Base-by-base conservation (phyloP, 2,329 filamentous ascomycete genomes). In the Exophiala spinifera region DNA sequence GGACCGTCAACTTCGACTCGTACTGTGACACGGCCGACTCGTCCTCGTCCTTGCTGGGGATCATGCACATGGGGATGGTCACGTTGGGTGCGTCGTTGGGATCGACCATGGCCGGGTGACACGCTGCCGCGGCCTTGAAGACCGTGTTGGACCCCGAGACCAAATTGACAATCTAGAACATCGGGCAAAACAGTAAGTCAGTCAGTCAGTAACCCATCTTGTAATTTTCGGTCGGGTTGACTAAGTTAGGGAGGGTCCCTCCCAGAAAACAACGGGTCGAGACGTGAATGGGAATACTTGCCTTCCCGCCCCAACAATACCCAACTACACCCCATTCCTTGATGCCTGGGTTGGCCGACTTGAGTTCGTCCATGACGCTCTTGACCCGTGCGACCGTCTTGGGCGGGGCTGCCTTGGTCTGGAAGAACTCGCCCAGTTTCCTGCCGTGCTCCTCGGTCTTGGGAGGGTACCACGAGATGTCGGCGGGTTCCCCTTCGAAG, bases 401-500 rank as follows among this genome's bases (percentile, higher is more conserved):
- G 25, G 80, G 78, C n/a, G 82, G 81, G 2, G 77, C 77, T 25
- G 80, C 82, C 56, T 76, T 70, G 49, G 75, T 79, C 54, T 75
- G 64, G 72, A 85, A 84, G 73, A 83, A 84, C 55, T 80, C 69
- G 56, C 79, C 78, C 13, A 85, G 73, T 66, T 83, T 83, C 70
- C 80, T 64, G 60, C 77, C 76, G 70, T 85, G 81, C 55, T 85
- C 82, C 37, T 82, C 74, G 57, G 73, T 83, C 66, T 82, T 74
- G 14, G 81, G 81, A 0, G 81, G 81, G 67, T 81, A 83, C 79
- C 80, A 83, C 48, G 73, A 74, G 63, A 84, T 81, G 62, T 81
- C 79, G 56, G 78, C 82, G 33, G 89, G 87, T 61, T 82, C 79
- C 69, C 89, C 91, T 56, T 88, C 81, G 76, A 96, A 95, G 79